Conservation (phyloP, 441 rosid species). For the Omphalea diandra region DNA sequence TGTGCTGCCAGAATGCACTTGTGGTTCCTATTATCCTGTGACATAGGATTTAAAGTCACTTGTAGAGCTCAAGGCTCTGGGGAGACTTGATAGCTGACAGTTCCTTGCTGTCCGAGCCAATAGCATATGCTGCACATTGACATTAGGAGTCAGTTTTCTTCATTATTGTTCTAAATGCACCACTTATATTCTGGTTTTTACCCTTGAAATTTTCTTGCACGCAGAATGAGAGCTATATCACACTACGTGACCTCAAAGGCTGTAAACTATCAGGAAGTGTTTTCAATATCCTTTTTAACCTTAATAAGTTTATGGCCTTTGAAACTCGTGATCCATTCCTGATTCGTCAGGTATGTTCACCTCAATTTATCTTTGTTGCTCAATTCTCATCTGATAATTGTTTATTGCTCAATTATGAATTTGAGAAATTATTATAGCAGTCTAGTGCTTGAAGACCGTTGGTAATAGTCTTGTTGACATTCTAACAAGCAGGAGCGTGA, state of each 20-base stretch:
- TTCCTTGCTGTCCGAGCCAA: not conserved
- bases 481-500: slow-evolving; percentile 77
- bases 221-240: slow-evolving; percentile 69
- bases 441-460: slow-evolving; percentile 1
- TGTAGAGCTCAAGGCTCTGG: not conserved
- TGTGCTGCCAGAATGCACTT: not conserved
- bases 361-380: not conserved
- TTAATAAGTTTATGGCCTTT: slow-evolving; percentile 95
- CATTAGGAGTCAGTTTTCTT: slow-evolving; percentile 12
- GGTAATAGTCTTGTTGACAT: slow-evolving; percentile 22
- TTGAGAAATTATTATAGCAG: slow-evolving; percentile 1
- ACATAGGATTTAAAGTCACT: not conserved
- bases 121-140: slow-evolving; percentile 6
- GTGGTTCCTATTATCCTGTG: slow-evolving; percentile 14
- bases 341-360: slow-evolving; percentile 76
- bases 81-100: not conserved
- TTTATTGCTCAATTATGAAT: slow-evolving; percentile 3
- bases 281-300: slow-evolving; percentile 95
- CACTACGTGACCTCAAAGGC: slow-evolving; percentile 67
- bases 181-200: slow-evolving; percentile 9
- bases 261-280: slow-evolving; percentile 86
- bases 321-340: slow-evolving; percentile 96
- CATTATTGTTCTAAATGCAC: not conserved
- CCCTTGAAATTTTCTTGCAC: slow-evolving; percentile 21
- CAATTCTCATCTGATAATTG: too few species aligned